Evolutionary conservation across 2,329 filamentous ascomycete species (phyloP).

Genomic region (Aspergillus sp.): DNA sequence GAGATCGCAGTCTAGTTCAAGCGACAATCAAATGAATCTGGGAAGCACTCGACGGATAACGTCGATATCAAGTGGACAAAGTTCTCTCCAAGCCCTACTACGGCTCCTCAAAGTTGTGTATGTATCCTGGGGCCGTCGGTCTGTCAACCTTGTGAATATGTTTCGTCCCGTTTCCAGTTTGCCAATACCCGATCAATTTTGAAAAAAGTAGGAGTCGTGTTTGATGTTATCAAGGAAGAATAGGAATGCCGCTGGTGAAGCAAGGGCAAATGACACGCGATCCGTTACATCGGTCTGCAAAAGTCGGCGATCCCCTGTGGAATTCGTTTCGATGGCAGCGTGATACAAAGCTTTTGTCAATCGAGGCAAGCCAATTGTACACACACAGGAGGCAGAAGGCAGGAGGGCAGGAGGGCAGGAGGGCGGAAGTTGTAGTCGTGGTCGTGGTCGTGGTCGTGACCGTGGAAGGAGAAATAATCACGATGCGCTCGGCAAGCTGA

Average conservation of each 20-base stretch:
- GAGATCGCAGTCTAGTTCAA: slow-evolving; percentile 6
- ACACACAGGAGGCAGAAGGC: not conserved
- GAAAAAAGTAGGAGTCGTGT: not conserved
- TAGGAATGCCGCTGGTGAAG: slow-evolving; percentile 8
- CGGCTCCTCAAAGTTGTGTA: no score
- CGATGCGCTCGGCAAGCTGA: not conserved
- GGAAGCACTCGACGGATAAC: not conserved
- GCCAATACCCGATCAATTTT: not conserved
- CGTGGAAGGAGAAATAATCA: slow-evolving; percentile 1
- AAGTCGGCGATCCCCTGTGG: not conserved
- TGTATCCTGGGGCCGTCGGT: no score
- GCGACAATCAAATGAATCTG: not conserved
- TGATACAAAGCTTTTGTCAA: not conserved
- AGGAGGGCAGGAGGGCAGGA: not conserved
- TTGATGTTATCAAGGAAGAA: not conserved
- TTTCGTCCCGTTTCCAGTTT: not conserved
- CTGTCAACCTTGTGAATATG: not conserved
- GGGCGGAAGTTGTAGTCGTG: not conserved
- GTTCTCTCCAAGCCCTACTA: not conserved
- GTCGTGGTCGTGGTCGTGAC: not conserved
- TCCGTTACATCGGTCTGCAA: not conserved
- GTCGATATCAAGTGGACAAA: not conserved
- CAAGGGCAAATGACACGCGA: slow-evolving; percentile 6
- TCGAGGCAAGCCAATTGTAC: not conserved
- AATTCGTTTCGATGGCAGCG: slow-evolving; percentile 1